These are phyloP conservation scores for Aspergillus quadricinctus DNA, from an alignment of 2,329 filamentous ascomycete species.

Conservation along the genomic window DNA sequence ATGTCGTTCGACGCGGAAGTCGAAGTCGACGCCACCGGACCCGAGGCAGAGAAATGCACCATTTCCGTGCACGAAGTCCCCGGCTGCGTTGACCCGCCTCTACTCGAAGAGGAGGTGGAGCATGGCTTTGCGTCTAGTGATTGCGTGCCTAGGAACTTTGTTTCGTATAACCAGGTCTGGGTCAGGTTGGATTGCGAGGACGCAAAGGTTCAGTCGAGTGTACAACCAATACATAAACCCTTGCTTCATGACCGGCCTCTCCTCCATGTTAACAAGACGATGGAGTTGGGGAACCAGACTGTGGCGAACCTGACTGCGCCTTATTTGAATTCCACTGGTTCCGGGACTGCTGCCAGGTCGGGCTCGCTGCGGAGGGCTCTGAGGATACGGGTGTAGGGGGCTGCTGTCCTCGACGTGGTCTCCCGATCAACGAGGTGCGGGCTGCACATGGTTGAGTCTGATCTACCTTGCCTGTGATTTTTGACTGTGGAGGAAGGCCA, in stretches of 20 bases:
- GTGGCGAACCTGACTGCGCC: not conserved
- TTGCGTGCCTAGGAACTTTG: conserved; percentile 22
- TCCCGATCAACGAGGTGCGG: not conserved
- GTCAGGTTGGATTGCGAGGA: conserved; percentile 25
- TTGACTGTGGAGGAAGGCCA: not conserved
- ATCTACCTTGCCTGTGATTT: not conserved
- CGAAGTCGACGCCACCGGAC: not conserved
- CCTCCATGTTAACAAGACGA: not conserved
- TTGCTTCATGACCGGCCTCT: not conserved
- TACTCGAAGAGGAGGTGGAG: conserved; percentile 20
- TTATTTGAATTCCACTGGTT: not conserved
- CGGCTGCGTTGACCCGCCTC: conserved; percentile 26
- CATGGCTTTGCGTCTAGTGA: conserved; percentile 20
- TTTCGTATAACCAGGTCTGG: conserved; percentile 27
- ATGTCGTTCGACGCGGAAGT: conserved; percentile 26
- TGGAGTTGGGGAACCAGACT: not conserved
- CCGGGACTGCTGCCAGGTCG: not conserved
- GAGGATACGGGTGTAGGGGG: not conserved
- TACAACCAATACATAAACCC: not conserved
- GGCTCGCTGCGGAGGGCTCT: not conserved
- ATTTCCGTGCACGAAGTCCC: conserved; percentile 32
- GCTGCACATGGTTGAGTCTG: not conserved
- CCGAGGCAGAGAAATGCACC: conserved; percentile 22
- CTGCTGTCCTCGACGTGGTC: too few species aligned
- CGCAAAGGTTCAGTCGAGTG: not conserved